Evolutionary conservation across 2,329 filamentous ascomycete species (phyloP).

Genomic region (Furcasterigmium furcatum): DNA sequence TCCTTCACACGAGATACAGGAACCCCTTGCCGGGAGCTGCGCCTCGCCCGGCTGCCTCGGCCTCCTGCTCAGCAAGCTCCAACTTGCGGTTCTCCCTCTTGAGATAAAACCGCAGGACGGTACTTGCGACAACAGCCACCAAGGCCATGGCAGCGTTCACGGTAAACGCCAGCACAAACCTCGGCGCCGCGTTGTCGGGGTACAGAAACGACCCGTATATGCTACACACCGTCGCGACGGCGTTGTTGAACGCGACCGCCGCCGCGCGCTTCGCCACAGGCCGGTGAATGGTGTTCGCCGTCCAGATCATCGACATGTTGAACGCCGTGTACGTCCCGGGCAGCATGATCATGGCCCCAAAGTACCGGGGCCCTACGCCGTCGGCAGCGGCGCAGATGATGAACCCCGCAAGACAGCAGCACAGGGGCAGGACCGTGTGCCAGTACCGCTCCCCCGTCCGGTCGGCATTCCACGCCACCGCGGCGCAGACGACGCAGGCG

Average conservation of each 20-base stretch:
- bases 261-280: slow-evolving; percentile 15
- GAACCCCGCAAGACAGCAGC: slow-evolving; percentile 9
- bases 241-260: slow-evolving; percentile 17
- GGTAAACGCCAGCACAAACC: slow-evolving; percentile 19
- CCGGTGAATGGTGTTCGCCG: slow-evolving; percentile 16
- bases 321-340: slow-evolving; percentile 16
- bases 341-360: slow-evolving; percentile 16
- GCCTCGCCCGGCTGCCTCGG: slow-evolving; percentile 5
- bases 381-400: slow-evolving; percentile 7
- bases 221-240: slow-evolving; percentile 15
- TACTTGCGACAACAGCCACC: slow-evolving; percentile 14
- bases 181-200: slow-evolving; percentile 14
- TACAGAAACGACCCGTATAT: slow-evolving; percentile 21
- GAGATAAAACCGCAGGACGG: slow-evolving; percentile 15
- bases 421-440: slow-evolving; percentile 10
- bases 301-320: slow-evolving; percentile 19
- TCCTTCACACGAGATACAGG: slow-evolving; percentile 12
- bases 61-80: slow-evolving; percentile 12
- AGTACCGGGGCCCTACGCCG: slow-evolving; percentile 8
- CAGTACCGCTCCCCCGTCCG: slow-evolving; percentile 11
- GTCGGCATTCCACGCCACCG: slow-evolving; percentile 10
- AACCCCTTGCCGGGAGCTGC: slow-evolving; percentile 9
- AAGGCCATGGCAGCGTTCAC: slow-evolving; percentile 19
- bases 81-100: slow-evolving; percentile 16
- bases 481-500: slow-evolving; percentile 4